phyloP scores from a whole-genome alignment of 1,139 yeast genomes.

The Meyerozyma elateridarum region DNA sequence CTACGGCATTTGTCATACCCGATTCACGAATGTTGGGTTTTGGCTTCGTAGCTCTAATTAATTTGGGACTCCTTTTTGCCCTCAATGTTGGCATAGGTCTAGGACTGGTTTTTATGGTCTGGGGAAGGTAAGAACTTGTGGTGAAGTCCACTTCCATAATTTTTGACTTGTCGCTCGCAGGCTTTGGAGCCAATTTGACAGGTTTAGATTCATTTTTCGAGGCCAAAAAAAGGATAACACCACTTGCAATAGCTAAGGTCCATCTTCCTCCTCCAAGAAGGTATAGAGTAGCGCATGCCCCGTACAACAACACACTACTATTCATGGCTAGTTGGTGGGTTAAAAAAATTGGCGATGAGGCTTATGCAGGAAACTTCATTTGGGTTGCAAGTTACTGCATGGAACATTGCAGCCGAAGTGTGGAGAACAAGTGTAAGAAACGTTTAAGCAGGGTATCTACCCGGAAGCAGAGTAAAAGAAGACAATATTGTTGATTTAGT shows the following conservation, averaged over 20 bases:
- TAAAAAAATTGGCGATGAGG: constrained; percentile 2
- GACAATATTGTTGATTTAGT: too few species aligned
- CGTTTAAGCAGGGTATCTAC: too few species aligned
- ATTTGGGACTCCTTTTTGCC: constrained; percentile 31
- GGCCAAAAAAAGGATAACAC: constrained; percentile 10
- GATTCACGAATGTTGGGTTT: constrained; percentile 7
- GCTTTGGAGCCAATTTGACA: not conserved
- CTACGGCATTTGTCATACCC: constrained; percentile 26
- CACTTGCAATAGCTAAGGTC: constrained; percentile 17
- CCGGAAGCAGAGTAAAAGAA: too few species aligned
- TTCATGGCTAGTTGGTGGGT: too few species aligned
- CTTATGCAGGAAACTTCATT: not conserved
- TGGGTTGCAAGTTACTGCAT: not conserved
- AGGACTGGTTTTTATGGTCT: constrained; percentile 20
- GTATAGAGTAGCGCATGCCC: constrained; percentile 19
- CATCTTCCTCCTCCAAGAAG: constrained; percentile 23
- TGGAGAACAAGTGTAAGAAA: too few species aligned
- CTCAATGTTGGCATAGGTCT: constrained; percentile 9
- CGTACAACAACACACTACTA: constrained; percentile 11
- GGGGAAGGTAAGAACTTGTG: constrained; percentile 29
- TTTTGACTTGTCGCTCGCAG: constrained; percentile 4
- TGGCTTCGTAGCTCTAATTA: constrained; percentile 36
- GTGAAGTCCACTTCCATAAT: constrained; percentile 44
- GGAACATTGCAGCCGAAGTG: not conserved
- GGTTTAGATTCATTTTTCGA: constrained; percentile 4